Conservation (phyloP, 257 asterid genomes). For the Petunia axillaris region DNA sequence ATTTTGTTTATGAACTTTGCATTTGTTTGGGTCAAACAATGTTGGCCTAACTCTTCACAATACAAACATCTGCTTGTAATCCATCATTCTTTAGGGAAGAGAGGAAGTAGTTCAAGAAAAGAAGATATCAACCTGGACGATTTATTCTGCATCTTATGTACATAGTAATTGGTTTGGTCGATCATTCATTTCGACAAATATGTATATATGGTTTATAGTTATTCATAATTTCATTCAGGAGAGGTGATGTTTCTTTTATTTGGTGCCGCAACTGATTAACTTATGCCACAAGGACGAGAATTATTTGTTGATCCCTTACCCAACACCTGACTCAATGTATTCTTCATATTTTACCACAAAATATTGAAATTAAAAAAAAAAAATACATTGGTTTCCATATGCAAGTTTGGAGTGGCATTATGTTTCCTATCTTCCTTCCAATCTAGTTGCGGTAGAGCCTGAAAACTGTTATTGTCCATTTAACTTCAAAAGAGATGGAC, state of each 20-base stretch:
- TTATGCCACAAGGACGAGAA: background rate
- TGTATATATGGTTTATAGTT: background rate
- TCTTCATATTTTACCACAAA: too few species aligned
- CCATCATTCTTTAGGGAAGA: background rate
- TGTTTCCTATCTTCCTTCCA: too few species aligned
- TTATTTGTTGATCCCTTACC: background rate
- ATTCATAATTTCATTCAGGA: background rate
- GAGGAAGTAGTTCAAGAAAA: slow-evolving; percentile 9
- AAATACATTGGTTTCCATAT: too few species aligned
- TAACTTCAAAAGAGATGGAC: too few species aligned
- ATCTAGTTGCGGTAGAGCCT: too few species aligned
- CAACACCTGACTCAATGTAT: too few species aligned
- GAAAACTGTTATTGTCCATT: too few species aligned
- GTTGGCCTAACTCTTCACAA: background rate
- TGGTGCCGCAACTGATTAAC: background rate
- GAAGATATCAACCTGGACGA: background rate
- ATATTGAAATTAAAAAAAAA: too few species aligned
- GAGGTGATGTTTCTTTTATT: background rate
- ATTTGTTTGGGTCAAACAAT: background rate
- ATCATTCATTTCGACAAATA: background rate
- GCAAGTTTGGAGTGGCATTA: too few species aligned
- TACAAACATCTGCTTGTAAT: background rate
- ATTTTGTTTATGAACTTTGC: slow-evolving; percentile 1
- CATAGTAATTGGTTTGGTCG: background rate
- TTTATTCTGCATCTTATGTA: background rate